phyloP scores from a whole-genome alignment of 140 eudicot species.

The Erigeron philadelphicus region DNA sequence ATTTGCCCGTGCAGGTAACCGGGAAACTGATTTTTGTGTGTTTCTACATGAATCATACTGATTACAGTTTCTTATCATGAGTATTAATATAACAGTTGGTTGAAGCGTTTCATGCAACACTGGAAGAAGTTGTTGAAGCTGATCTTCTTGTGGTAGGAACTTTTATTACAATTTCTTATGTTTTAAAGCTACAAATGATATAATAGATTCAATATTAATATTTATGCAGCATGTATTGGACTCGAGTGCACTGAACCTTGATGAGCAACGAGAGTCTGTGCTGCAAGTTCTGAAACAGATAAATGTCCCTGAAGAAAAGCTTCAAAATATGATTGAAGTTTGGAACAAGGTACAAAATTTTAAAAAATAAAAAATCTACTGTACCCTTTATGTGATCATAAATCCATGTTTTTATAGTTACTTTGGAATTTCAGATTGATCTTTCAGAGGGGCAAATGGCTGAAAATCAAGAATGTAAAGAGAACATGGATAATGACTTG shows the following conservation, averaged over 20 bases:
- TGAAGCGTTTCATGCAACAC: slow-evolving; percentile 94
- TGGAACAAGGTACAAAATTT: slow-evolving; percentile 88
- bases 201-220: slow-evolving; percentile 1
- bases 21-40: not conserved
- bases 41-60: not conserved
- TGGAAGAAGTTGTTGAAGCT: slow-evolving; percentile 98
- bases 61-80: slow-evolving; percentile 2
- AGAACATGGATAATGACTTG: slow-evolving; percentile 31
- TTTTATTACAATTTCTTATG: slow-evolving; percentile 2
- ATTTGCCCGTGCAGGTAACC: slow-evolving; percentile 86
- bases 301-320: slow-evolving; percentile 69
- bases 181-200: not conserved
- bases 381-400: not conserved
- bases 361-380: not conserved
- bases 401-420: not conserved
- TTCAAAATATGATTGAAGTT: slow-evolving; percentile 84
- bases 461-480: slow-evolving; percentile 28
- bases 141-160: slow-evolving; percentile 91
- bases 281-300: slow-evolving; percentile 77
- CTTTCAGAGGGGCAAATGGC: slow-evolving; percentile 34
- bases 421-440: slow-evolving; percentile 50
- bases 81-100: slow-evolving; percentile 47
- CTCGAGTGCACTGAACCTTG: slow-evolving; percentile 77
- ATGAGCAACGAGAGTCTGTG: slow-evolving; percentile 73
- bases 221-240: slow-evolving; percentile 82